Percentiles rank a stretch among this genome's conserved stretches.
Evolutionary conservation across 2,329 filamentous ascomycete genomes (phyloP).

Genomic region (Drechslerella dactyloides): DNA sequence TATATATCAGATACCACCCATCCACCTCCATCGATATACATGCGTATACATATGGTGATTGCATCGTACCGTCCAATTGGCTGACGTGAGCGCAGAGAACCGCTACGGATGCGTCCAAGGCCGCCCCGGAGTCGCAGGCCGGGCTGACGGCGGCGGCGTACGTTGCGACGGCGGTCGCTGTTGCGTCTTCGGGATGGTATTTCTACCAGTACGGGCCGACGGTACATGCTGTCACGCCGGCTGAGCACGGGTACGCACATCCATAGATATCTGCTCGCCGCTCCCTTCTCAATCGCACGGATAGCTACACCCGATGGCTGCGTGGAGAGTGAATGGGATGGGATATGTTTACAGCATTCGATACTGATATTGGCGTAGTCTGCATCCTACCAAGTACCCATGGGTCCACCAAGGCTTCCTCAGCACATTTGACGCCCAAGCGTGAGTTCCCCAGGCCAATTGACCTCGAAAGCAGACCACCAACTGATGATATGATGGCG

Average conservation of each 20-base stretch:
- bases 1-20: constrained; percentile 61
- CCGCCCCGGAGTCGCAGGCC: constrained; percentile 30
- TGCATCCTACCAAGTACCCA: constrained; percentile 89
- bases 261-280: too few species aligned
- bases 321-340: constrained; percentile 20
- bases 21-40: constrained; percentile 52
- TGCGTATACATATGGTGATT: constrained; percentile 13
- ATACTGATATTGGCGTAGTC: constrained; percentile 64
- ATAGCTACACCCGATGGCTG: too few species aligned
- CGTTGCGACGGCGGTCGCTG: constrained; percentile 82
- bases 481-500: not conserved
- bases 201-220: constrained; percentile 92
- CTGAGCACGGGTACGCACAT: constrained; percentile 92
- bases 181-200: constrained; percentile 94
- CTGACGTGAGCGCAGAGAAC: constrained; percentile 47
- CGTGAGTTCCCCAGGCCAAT: constrained; percentile 68
- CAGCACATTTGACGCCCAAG: constrained; percentile 96
- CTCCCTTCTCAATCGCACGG: too few species aligned
- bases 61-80: constrained; percentile 22
- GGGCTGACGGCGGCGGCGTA: constrained; percentile 82
- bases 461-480: not conserved
- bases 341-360: too few species aligned
- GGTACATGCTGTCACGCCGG: constrained; percentile 85
- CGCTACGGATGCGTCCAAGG: constrained; percentile 48
- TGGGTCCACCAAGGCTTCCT: constrained; percentile 92